phyloP scores from a whole-genome alignment of 768 basidiomycete species.

The Suillus brevipes region DNA sequence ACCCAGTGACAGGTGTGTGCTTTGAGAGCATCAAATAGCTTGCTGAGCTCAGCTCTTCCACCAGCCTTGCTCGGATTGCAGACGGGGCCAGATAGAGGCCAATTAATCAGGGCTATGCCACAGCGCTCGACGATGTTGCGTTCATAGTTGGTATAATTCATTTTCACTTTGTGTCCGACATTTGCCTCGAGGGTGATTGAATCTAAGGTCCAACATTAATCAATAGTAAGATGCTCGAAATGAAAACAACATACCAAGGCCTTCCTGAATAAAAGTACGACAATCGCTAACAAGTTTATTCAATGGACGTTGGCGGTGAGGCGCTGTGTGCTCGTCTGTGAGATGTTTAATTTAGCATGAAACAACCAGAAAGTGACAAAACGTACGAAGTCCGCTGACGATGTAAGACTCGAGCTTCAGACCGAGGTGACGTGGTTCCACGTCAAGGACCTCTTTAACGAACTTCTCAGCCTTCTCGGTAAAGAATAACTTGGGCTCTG shows the following conservation, averaged over 20 bases:
- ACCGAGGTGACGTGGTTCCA: neutral
- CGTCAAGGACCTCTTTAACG: neutral
- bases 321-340: neutral
- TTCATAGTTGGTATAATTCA: too few relatives aligned
- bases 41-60: too few relatives aligned
- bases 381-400: neutral
- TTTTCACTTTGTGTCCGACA: too few relatives aligned
- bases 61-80: too few relatives aligned
- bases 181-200: neutral
- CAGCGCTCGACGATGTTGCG: too few relatives aligned
- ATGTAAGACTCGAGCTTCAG: neutral
- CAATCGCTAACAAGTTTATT: neutral
- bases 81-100: too few relatives aligned
- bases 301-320: neutral
- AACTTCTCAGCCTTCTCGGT: conserved; percentile 3
- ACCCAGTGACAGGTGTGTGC: too few relatives aligned
- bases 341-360: neutral
- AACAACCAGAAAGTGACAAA: neutral
- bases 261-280: neutral
- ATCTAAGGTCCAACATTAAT: neutral
- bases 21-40: too few relatives aligned
- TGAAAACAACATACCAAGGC: neutral
- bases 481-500: conserved; percentile 6
- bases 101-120: too few relatives aligned
- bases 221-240: neutral